Evolutionary conservation across 192 early-diverging fungal genomes (phyloP).

Genomic region (Linnemannia exigua): DNA sequence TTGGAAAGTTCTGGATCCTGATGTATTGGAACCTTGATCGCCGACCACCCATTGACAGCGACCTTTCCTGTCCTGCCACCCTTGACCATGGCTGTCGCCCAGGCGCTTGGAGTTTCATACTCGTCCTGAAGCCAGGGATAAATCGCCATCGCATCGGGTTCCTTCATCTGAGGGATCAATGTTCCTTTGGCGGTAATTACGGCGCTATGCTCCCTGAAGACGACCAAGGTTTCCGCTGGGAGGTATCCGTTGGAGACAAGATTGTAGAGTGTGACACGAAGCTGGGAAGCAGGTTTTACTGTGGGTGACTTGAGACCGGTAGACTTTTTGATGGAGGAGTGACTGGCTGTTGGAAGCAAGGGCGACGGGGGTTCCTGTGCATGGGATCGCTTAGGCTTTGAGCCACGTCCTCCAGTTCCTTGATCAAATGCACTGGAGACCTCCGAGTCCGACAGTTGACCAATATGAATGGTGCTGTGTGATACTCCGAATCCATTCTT

Average conservation of each 20-base stretch:
- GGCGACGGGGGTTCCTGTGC: neutral
- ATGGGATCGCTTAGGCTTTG: neutral
- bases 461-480: conserved; percentile 14
- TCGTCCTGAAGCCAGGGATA: conserved; percentile 48
- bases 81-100: conserved; percentile 73
- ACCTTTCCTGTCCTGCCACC: conserved; percentile 62
- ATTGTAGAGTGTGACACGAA: conserved; percentile 47
- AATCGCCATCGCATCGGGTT: conserved; percentile 12
- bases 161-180: conserved; percentile 39
- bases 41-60: conserved; percentile 77
- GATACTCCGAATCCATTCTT: neutral
- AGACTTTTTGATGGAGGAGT: conserved; percentile 6
- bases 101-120: conserved; percentile 75
- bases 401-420: neutral
- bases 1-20: conserved; percentile 31
- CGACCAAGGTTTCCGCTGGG: conserved; percentile 36
- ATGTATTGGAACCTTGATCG: conserved; percentile 63
- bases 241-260: conserved; percentile 54
- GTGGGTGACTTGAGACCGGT: conserved; percentile 16
- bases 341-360: neutral
- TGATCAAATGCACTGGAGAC: conserved; percentile 9
- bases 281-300: conserved; percentile 25
- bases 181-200: conserved; percentile 51
- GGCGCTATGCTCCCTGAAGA: conserved; percentile 53
- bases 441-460: conserved; percentile 35